A percentile compares a stretch with the other conserved stretches of the same genome.
Evolutionary conservation across 768 basidiomycete genomes (phyloP).

Genomic region (Termitomyces eurrhizus): DNA sequence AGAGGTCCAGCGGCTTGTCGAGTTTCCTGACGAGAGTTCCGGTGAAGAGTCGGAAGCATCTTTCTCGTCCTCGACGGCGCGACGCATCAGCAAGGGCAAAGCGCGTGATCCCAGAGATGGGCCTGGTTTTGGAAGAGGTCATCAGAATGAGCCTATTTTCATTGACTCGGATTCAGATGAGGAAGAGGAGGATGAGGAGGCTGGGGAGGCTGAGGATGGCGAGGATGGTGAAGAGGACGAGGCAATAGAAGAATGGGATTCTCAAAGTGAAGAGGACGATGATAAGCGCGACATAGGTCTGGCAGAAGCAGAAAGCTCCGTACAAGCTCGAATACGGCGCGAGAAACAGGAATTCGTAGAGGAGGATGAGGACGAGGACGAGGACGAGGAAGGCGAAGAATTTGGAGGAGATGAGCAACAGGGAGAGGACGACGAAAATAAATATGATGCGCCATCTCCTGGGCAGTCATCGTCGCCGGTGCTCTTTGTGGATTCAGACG

Average conservation of each 20-base stretch:
- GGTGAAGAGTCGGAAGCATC: constrained; percentile 45
- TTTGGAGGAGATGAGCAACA: background rate
- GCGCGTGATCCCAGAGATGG: constrained; percentile 60
- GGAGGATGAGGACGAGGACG: constrained; percentile 18
- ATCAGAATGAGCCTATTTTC: constrained; percentile 43
- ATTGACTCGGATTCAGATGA: constrained; percentile 34
- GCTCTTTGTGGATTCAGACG: constrained; percentile 23
- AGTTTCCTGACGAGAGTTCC: constrained; percentile 15
- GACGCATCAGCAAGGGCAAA: constrained; percentile 52
- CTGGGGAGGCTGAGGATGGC: constrained; percentile 21
- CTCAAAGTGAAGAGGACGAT: constrained; percentile 24
- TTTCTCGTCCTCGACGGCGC: constrained; percentile 49
- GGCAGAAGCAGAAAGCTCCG: constrained; percentile 23
- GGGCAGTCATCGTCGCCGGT: constrained; percentile 14
- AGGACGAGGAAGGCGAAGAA: background rate
- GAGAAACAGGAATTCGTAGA: constrained; percentile 14
- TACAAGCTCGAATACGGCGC: constrained; percentile 20
- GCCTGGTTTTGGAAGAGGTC: constrained; percentile 42
- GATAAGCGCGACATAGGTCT: constrained; percentile 13
- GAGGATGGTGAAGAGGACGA: constrained; percentile 23
- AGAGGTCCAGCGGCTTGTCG: constrained; percentile 15
- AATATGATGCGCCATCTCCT: constrained; percentile 2
- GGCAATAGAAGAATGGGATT: constrained; percentile 16
- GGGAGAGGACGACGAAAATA: constrained; percentile 14
- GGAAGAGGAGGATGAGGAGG: constrained; percentile 21